Conservation (phyloP, 495 filamentous ascomycete species). For the Aspergillus biplanus region DNA sequence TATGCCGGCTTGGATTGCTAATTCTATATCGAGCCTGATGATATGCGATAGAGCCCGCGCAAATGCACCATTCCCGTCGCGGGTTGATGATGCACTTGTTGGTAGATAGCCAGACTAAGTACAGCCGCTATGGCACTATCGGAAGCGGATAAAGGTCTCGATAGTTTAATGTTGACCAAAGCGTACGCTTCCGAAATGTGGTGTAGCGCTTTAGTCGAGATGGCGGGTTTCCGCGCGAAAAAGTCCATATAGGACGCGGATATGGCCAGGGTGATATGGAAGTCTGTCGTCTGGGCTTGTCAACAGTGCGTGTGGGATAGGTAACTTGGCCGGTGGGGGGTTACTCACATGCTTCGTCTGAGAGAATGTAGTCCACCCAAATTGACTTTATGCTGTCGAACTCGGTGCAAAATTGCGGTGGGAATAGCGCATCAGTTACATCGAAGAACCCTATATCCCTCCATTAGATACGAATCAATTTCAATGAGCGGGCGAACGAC, state of each 20-base stretch:
- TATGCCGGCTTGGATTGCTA: constrained; percentile 17
- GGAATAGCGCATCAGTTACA: constrained; percentile 17
- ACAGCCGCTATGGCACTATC: constrained; percentile 28
- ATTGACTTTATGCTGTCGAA: constrained; percentile 19
- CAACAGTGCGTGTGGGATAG: too few relatives aligned
- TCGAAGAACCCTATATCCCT: constrained; percentile 13
- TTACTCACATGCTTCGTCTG: constrained; percentile 33
- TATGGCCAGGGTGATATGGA: constrained; percentile 29
- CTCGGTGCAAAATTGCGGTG: constrained; percentile 20
- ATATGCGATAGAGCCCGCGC: constrained; percentile 28
- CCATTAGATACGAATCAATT: neutral
- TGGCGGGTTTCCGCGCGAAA: constrained; percentile 17
- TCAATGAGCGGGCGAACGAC: neutral
- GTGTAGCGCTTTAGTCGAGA: constrained; percentile 18
- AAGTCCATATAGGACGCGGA: constrained; percentile 20
- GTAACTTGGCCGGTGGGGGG: too few relatives aligned
- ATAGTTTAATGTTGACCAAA: constrained; percentile 27
- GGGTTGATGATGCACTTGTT: constrained; percentile 27
- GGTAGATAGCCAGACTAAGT: constrained; percentile 28
- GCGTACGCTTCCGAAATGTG: constrained; percentile 15
- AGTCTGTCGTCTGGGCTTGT: constrained; percentile 19
- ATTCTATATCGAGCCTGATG: constrained; percentile 15
- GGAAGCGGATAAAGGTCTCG: constrained; percentile 20
- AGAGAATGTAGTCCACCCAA: constrained; percentile 28
- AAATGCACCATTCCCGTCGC: constrained; percentile 29